Evolutionary conservation across 2,329 filamentous ascomycete genomes (phyloP), one percentile per base, ranked within the genome.

Genomic region (Colletotrichum theobromicola): DNA sequence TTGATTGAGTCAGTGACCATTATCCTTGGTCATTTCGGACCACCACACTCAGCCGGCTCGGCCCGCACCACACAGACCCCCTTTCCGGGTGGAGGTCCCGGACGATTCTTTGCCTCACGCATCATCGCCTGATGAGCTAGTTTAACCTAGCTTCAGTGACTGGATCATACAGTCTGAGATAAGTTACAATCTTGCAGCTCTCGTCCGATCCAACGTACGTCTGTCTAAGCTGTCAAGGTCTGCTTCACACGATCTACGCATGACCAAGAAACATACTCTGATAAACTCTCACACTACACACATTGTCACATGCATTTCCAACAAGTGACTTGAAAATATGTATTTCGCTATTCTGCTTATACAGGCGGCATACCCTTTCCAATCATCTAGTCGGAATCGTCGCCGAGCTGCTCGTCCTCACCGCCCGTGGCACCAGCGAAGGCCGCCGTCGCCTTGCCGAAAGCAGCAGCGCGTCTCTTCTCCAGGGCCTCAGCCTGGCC

Each of bases 331-430:
- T 50, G 42, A 50, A 3, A 50, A 50, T 13, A 15, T 35, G 28
- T 16, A 16, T 61, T 61, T n/a, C 30, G 18, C 30, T 21, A 15
- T 7, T n/a, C 30, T 24, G 13, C n/a, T 61, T 1, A 24, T n/a
- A 21, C 28, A 21, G 57, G 57, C 57, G n/a, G 7, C n/a, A 18
- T 24, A 35, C 30, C 12, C 10, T 34, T 13, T 15, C 28, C 5
- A 21, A 10, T 21, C n/a, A 10, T 15, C 21, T 70, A 74, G 15
- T 73, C 71, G 13, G 71, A 73, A 3, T 74, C 71, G 2, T 74
- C 71, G 16, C 67, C 71, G 4, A 74, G 67, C 24, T 64, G 46
- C 67, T 74, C 71, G 16, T 74, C 50, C 37, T 74, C 71, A 21
- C 71, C 71, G 2, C 61, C 71, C 6, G 67, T 70, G 6, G 71